Base-by-base conservation (phyloP, 805 yeast genomes). In the Candida sakaeoensis region DNA sequence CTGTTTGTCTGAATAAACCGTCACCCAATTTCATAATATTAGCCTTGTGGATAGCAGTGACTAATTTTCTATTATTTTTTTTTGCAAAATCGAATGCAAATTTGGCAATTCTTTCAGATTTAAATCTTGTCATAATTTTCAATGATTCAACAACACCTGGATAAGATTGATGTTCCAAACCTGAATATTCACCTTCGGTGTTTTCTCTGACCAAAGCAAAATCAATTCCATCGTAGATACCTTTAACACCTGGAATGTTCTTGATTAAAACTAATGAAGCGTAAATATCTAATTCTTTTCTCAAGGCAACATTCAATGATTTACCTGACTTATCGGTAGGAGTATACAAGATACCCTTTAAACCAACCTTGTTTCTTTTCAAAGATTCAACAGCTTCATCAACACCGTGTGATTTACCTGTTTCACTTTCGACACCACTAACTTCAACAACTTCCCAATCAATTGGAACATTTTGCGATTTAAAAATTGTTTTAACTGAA, bases 171-270 rank as follows among this genome's bases (percentile, higher is more conserved):
- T 93, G 98, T 77, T 91, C 99, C 58, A 93, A 77, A 58, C 98
- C 98, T 38, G 98, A 91, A 75, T 88, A 91, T 72, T 91, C 98
- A 72, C 96, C 97, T 74, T 91, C 98, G 53, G 97, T 91, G 77
- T 93, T 93, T 72, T 93, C 99, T 77, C 99, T 88, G 62, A 93
- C 95, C 51, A 93, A 76, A 29, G 90, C 96, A 60, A 91, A 78
- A 71, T 90, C 96, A 50, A 91, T 86, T 52, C 85, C 89, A 47
- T 83, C 77, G 61, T 89, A 78, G 67, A 90, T 87, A 45, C 95
- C 82, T 66, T 87, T 77, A 49, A 90, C 95, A 65, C 98, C 98
- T 46, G 95, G 93, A 47, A 93, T 79, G 68, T 86, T 85, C 73
- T 90, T 88, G 75, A 89, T 88, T 55, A 89, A 75, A n/a, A 93